Base-by-base conservation (phyloP, 257 asterid genomes). In the Solanum ossicruentum region DNA sequence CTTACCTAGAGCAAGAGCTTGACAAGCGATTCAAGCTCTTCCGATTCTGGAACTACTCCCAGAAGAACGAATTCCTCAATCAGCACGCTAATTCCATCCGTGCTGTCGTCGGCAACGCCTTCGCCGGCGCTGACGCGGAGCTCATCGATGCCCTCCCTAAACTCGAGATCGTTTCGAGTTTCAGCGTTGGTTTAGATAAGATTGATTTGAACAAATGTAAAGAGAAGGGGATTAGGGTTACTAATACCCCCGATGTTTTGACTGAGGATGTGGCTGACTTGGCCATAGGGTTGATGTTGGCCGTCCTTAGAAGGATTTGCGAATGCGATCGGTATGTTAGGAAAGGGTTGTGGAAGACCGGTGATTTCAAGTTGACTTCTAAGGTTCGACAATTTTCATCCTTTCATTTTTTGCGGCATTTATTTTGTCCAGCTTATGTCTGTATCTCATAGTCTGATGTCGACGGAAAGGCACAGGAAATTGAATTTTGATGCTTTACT, bases 221-320 rank as follows among this genome's bases (percentile, higher is more conserved):
- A 87, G 98, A 93, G 82, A 93, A 71, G 90, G 96, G 98, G 67
- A 87, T 96, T 87, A 92, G 92, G 94, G 99, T 96, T 84, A 91
- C 97, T 10, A 91, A 92, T 87, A 96, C 98, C 0, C 99, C 98
- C 51, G 97, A 93, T 80, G 98, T 96, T 83, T 86, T 96, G 88
- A 93, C 97, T 10, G 99, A 93, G 69, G 99, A 96, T 84, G 97
- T 93, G 84, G 99, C 98, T 49, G 98, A 96, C 84, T n/a, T 95
- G 83, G 98, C 98, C 12, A 89, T 95, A 17, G 98, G 93, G 51
- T 80, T 96, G 92, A 92, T 91, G 88, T 83, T 96, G 87, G 92
- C 97, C 28, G 93, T 90, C 43, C 45, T 94, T 77, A 86, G 98
- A 92, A 91, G 91, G 85, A 85, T 96, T 71, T 92, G 93, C 41